Conservation (phyloP, 2,329 filamentous ascomycete species). For the Alternaria metachromatica region DNA sequence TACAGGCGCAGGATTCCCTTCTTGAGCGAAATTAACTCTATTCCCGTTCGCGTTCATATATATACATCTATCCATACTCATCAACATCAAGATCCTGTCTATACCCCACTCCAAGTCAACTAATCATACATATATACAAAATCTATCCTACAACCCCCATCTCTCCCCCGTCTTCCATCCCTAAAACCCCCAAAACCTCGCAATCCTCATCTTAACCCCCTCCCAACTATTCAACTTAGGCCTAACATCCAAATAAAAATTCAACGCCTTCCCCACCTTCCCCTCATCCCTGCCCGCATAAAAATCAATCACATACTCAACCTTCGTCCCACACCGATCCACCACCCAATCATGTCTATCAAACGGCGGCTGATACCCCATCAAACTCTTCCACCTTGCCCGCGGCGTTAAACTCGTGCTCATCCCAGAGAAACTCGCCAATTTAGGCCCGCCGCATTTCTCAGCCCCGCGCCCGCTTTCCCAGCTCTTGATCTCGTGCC, state of each 20-base stretch:
- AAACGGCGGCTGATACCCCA: slow-evolving; percentile 92
- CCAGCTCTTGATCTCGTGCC: slow-evolving; percentile 90
- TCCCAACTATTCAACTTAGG: slow-evolving; percentile 70
- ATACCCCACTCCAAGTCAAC: neutral
- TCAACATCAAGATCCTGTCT: neutral
- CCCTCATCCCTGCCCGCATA: slow-evolving; percentile 73
- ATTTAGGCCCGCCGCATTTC: slow-evolving; percentile 76
- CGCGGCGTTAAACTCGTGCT: slow-evolving; percentile 73
- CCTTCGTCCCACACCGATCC: slow-evolving; percentile 80
- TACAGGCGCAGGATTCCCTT: slow-evolving; percentile 1
- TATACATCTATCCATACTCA: neutral
- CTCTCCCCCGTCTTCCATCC: neutral
- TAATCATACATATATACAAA: neutral
- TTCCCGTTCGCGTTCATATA: neutral
- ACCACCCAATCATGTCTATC: slow-evolving; percentile 98
- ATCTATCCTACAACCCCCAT: neutral
- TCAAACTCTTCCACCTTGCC: slow-evolving; percentile 78
- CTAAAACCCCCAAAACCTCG: slow-evolving; percentile 56
- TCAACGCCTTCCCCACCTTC: slow-evolving; percentile 57
- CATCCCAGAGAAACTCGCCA: slow-evolving; percentile 82
- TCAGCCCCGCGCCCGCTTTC: slow-evolving; percentile 70
- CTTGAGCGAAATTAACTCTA: neutral
- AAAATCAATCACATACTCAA: slow-evolving; percentile 99
- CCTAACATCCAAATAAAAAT: slow-evolving; percentile 70
- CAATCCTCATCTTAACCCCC: slow-evolving; percentile 64